Conservation (phyloP, 2,329 filamentous ascomycete species). For the Aspergillus sp. region DNA sequence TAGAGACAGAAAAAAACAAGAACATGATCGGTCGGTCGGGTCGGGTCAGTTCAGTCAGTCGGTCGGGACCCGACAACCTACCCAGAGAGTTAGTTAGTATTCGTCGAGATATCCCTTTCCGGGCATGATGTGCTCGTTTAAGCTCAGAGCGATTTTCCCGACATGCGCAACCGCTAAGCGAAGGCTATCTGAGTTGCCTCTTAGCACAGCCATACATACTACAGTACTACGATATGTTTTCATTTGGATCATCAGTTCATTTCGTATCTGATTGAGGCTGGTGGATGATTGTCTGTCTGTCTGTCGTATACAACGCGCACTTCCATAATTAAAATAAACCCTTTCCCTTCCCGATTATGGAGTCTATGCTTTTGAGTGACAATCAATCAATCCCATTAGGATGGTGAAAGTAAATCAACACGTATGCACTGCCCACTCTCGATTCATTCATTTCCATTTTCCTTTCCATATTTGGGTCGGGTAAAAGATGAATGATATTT, state of each 20-base stretch:
- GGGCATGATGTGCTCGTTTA: slow-evolving; percentile 3
- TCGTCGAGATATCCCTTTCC: slow-evolving; percentile 4
- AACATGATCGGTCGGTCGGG: too few relatives aligned
- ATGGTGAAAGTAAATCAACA: neutral
- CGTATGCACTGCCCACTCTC: neutral
- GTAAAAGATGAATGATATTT: too few relatives aligned
- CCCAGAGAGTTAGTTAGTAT: neutral
- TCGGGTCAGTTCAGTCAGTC: too few relatives aligned
- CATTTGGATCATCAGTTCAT: neutral
- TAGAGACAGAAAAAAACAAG: too few relatives aligned
- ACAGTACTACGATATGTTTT: neutral
- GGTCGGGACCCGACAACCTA: too few relatives aligned
- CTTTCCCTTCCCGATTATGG: neutral
- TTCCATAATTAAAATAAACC: too few relatives aligned
- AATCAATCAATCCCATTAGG: too few relatives aligned
- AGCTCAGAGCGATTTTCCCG: slow-evolving; percentile 7
- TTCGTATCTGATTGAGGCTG: neutral
- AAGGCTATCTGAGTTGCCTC: neutral
- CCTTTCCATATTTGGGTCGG: neutral
- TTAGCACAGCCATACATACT: neutral
- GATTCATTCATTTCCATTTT: too few relatives aligned
- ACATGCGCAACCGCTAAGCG: slow-evolving; percentile 1
- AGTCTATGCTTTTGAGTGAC: neutral
- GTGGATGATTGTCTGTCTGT: neutral
- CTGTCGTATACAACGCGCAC: neutral